These are phyloP conservation scores for Leucocoprinus birnbaumii DNA, from an alignment of 768 basidiomycete species.

Conservation along the genomic window DNA sequence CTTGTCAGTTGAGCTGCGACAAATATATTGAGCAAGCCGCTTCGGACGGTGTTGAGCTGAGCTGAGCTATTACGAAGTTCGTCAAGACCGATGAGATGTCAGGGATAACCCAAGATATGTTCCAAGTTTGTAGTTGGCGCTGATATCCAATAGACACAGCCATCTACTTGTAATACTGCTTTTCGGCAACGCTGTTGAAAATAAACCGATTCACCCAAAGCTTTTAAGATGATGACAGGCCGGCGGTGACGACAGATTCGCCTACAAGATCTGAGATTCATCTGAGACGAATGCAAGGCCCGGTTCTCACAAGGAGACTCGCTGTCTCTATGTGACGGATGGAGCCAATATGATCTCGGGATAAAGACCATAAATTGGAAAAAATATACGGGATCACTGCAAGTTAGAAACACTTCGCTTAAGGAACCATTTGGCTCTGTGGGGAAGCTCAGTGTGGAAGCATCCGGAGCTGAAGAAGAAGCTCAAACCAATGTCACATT, in stretches of 20 bases:
- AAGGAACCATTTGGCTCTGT: background rate
- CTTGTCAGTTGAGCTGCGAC: conserved; percentile 12
- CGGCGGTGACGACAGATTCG: background rate
- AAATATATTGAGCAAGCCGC: conserved; percentile 17
- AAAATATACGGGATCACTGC: conserved; percentile 6
- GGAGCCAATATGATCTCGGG: conserved; percentile 2
- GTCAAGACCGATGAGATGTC: conserved; percentile 11
- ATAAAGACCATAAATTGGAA: background rate
- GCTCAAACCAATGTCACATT: conserved; percentile 2
- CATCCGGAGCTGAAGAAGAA: background rate
- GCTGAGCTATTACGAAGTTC: conserved; percentile 3
- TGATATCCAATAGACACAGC: conserved; percentile 11
- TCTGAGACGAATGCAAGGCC: conserved; percentile 1
- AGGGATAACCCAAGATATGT: conserved; percentile 9
- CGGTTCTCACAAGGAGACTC: conserved; percentile 7
- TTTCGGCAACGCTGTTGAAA: conserved; percentile 7
- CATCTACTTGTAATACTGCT: conserved; percentile 5
- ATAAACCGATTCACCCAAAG: conserved; percentile 5
- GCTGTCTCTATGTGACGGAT: conserved; percentile 10
- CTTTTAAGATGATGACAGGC: conserved; percentile 5
- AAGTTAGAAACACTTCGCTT: conserved; percentile 6
- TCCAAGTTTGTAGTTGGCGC: conserved; percentile 15
- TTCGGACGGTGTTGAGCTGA: conserved; percentile 4
- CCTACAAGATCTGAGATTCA: conserved; percentile 9
- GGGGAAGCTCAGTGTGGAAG: background rate